Evolutionary conservation across 495 filamentous ascomycete genomes (phyloP).

Genomic region (Penicillium argentinense): DNA sequence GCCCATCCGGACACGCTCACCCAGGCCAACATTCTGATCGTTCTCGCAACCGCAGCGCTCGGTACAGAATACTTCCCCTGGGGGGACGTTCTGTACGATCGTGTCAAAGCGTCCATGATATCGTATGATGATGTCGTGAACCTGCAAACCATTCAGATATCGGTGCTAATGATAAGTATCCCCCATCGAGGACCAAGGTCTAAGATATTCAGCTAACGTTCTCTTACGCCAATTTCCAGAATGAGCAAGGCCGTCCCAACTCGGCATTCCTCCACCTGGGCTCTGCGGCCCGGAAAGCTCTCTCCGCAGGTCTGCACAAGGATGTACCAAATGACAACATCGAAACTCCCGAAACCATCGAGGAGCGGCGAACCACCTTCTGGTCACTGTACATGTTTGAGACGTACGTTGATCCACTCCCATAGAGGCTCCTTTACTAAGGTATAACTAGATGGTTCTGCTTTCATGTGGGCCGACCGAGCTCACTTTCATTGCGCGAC

Average conservation of each 20-base stretch:
- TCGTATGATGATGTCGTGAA: constrained; percentile 44
- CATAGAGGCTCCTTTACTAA: neutral
- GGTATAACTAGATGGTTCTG: constrained; percentile 36
- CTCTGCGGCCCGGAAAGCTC: constrained; percentile 37
- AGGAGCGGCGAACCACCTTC: constrained; percentile 40
- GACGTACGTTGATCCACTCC: constrained; percentile 25
- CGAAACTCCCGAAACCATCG: constrained; percentile 28
- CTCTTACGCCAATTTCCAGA: constrained; percentile 41
- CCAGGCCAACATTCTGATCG: constrained; percentile 32
- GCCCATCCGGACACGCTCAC: constrained; percentile 23
- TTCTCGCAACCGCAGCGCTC: constrained; percentile 32
- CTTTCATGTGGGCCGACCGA: constrained; percentile 42
- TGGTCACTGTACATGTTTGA: constrained; percentile 46
- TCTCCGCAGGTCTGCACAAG: constrained; percentile 45
- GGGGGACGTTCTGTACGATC: constrained; percentile 42
- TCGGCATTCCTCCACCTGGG: constrained; percentile 43
- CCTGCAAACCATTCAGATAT: constrained; percentile 42
- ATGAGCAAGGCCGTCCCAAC: constrained; percentile 44
- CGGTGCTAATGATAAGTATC: constrained; percentile 45
- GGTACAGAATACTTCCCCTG: constrained; percentile 36
- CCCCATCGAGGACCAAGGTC: too few relatives aligned
- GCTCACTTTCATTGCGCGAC: constrained; percentile 34
- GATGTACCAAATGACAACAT: constrained; percentile 30
- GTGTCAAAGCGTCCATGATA: constrained; percentile 36
- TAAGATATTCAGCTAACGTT: constrained; percentile 5